Percentiles rank a stretch among this genome's conserved stretches.
phyloP scores from a whole-genome alignment of 257 asterid genomes.

The Scutellaria baicalensis region DNA sequence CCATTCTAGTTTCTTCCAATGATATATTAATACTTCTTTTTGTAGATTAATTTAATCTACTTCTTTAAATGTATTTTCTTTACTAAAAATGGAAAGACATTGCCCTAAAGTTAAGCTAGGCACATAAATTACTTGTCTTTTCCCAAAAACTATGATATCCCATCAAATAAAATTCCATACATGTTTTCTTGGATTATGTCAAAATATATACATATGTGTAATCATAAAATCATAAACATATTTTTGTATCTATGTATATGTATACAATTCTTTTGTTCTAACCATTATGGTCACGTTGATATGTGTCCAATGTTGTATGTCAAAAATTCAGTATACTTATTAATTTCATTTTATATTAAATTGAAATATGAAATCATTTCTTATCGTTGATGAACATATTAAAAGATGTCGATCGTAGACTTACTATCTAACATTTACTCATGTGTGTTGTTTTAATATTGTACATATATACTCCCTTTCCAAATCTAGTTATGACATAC shows the following conservation, averaged over 20 bases:
- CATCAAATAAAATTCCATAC: background rate
- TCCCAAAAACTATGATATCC: background rate
- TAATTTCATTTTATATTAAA: too few relatives aligned
- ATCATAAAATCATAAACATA: background rate
- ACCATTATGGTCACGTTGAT: too few relatives aligned
- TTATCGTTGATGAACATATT: too few relatives aligned
- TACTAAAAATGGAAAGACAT: slow-evolving; percentile 12
- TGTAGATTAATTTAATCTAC: background rate
- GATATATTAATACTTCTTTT: background rate
- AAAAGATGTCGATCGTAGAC: too few relatives aligned
- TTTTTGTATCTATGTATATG: too few relatives aligned
- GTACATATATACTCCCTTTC: background rate
- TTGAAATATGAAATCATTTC: too few relatives aligned
- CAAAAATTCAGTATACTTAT: too few relatives aligned
- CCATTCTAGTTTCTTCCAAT: slow-evolving; percentile 3
- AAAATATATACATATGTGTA: background rate
- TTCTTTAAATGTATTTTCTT: background rate
- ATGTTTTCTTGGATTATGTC: background rate
- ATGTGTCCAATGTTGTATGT: too few relatives aligned
- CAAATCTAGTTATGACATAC: slow-evolving; percentile 1
- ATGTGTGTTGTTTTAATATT: background rate
- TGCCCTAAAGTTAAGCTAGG: slow-evolving; percentile 13
- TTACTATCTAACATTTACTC: too few relatives aligned
- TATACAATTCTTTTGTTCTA: too few relatives aligned
- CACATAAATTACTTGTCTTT: background rate